These are phyloP conservation scores for Auricularia cornea DNA, from an alignment of 768 basidiomycete species.

Conservation along the genomic window DNA sequence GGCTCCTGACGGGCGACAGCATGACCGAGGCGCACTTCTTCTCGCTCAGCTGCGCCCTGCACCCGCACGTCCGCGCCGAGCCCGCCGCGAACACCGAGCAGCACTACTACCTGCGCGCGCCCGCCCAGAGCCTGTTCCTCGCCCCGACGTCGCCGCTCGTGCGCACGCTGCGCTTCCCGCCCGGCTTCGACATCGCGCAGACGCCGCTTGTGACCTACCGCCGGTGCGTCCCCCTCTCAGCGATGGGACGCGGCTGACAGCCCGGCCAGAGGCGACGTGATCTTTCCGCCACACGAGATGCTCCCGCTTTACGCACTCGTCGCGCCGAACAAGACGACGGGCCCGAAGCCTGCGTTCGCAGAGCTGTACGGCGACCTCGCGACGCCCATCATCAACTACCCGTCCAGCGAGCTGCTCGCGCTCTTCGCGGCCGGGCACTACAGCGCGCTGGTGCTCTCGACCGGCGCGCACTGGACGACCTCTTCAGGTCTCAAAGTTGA, in stretches of 20 bases:
- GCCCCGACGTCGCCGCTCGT: slow-evolving; percentile 45
- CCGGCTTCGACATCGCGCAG: slow-evolving; percentile 41
- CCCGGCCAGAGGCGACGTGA: slow-evolving; percentile 47
- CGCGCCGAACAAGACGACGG: neutral
- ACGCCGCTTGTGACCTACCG: slow-evolving; percentile 63
- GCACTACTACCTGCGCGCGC: slow-evolving; percentile 39
- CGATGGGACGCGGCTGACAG: slow-evolving; percentile 40
- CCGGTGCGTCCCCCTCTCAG: slow-evolving; percentile 50
- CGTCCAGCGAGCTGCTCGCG: neutral
- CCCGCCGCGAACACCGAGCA: slow-evolving; percentile 49
- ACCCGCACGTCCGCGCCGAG: slow-evolving; percentile 58
- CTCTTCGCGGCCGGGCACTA: slow-evolving; percentile 31
- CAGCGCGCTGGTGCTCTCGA: slow-evolving; percentile 54
- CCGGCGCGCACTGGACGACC: slow-evolving; percentile 61
- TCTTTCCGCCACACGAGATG: slow-evolving; percentile 14
- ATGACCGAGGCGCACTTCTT: slow-evolving; percentile 70
- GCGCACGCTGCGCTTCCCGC: slow-evolving; percentile 35
- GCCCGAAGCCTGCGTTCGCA: neutral
- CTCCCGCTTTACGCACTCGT: neutral
- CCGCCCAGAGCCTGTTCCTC: slow-evolving; percentile 58
- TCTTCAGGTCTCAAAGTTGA: slow-evolving; percentile 50
- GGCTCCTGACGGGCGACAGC: slow-evolving; percentile 62
- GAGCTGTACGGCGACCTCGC: neutral
- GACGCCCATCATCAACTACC: neutral
- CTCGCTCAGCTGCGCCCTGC: slow-evolving; percentile 56